Conservation (phyloP, 768 basidiomycete species). For the Mycena haematopus region DNA sequence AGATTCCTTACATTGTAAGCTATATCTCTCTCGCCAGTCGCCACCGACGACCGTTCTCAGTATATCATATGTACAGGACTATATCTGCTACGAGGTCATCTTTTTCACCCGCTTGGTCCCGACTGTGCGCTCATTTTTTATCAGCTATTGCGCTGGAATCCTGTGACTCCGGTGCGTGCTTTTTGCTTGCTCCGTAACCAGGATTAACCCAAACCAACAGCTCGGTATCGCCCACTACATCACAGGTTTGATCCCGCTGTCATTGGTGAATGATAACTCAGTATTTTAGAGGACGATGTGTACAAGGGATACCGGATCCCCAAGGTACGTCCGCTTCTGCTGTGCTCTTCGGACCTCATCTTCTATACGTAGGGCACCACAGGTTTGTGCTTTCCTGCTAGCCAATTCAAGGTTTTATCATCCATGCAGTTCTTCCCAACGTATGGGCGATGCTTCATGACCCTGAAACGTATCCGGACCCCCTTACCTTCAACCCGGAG, state of each 20-base stretch:
- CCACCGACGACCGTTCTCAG: background rate
- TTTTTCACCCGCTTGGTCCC: background rate
- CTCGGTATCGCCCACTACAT: slow-evolving; percentile 38
- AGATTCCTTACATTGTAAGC: slow-evolving; percentile 47
- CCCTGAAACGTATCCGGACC: slow-evolving; percentile 44
- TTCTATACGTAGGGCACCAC: slow-evolving; percentile 36
- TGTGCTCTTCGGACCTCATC: no score
- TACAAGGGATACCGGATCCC: slow-evolving; percentile 51
- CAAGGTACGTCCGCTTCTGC: slow-evolving; percentile 23
- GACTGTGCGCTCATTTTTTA: background rate
- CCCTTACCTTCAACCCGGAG: slow-evolving; percentile 46
- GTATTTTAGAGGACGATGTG: slow-evolving; percentile 40
- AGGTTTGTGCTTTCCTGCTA: slow-evolving; percentile 2
- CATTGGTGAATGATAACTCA: background rate
- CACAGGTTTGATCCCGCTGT: slow-evolving; percentile 16
- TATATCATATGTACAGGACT: slow-evolving; percentile 30
- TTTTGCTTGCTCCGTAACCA: background rate
- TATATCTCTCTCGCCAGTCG: background rate
- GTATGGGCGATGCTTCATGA: slow-evolving; percentile 52
- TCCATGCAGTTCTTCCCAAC: slow-evolving; percentile 31
- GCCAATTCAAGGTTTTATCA: background rate
- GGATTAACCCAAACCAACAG: background rate
- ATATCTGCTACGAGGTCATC: slow-evolving; percentile 38
- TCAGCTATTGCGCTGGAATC: slow-evolving; percentile 52
- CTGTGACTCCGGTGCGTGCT: slow-evolving; percentile 39